phyloP scores from a whole-genome alignment of 192 early-diverging fungal genomes.

The Rhizophagus clarus region DNA sequence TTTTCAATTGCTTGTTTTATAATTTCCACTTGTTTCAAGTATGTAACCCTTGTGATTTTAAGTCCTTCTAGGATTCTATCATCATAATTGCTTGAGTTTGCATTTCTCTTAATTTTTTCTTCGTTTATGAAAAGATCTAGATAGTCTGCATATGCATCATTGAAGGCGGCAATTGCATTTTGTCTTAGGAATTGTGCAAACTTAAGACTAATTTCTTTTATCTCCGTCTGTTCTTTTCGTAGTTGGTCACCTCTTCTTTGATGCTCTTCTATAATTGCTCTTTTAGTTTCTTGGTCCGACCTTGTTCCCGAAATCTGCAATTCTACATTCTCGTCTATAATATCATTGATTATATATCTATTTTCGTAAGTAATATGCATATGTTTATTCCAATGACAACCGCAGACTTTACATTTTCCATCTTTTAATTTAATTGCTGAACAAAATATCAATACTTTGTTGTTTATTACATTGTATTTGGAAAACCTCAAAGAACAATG shows the following conservation, averaged over 20 bases:
- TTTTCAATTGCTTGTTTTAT: conserved; percentile 34
- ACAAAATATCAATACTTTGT: conserved; percentile 25
- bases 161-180: conserved; percentile 34
- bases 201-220: conserved; percentile 26
- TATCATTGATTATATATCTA: conserved; percentile 26
- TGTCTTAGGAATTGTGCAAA: conserved; percentile 38
- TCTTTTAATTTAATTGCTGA: conserved; percentile 21
- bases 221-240: conserved; percentile 30
- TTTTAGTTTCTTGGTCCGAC: not conserved
- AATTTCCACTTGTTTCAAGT: conserved; percentile 25
- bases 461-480: conserved; percentile 24
- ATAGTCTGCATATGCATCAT: conserved; percentile 35
- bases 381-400: conserved; percentile 35
- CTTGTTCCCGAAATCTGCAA: conserved; percentile 25
- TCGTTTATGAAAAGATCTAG: conserved; percentile 31
- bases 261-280: conserved; percentile 6
- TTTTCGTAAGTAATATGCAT: conserved; percentile 28
- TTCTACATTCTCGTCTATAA: conserved; percentile 27
- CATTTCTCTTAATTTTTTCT: conserved; percentile 29
- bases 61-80: conserved; percentile 20
- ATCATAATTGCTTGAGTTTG: conserved; percentile 23
- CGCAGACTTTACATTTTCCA: conserved; percentile 33
- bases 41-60: conserved; percentile 16
- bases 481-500: conserved; percentile 27
- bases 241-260: not conserved